phyloP scores from a whole-genome alignment of 2,329 filamentous ascomycete species.

The Graphium sp. region DNA sequence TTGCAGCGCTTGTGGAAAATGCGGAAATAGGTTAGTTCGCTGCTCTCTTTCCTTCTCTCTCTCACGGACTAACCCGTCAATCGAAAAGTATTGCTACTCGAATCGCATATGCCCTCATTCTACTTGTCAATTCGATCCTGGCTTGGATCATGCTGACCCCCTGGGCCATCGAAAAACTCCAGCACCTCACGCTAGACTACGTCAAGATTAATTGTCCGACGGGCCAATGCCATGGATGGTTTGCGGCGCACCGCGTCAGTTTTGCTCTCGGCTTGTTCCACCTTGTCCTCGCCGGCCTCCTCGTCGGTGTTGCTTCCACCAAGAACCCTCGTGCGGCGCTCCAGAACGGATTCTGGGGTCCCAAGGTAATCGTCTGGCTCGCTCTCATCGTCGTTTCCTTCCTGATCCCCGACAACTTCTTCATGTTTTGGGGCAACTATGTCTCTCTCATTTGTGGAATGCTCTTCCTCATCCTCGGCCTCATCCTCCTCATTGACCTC shows the following conservation, averaged over 20 bases:
- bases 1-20: conserved; percentile 91
- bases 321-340: conserved; percentile 75
- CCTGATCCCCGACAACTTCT: conserved; percentile 88
- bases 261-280: conserved; percentile 94
- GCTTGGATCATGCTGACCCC: conserved; percentile 99
- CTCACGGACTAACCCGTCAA: conserved; percentile 8
- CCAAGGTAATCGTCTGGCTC: conserved; percentile 84
- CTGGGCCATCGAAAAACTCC: conserved; percentile 92
- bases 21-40: conserved; percentile 77
- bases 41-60: neutral
- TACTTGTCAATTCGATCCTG: conserved; percentile 89
- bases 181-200: conserved; percentile 85
- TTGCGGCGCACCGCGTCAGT: conserved; percentile 94
- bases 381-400: conserved; percentile 79
- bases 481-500: conserved; percentile 85
- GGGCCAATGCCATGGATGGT: conserved; percentile 85
- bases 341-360: conserved; percentile 98
- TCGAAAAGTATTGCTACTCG: conserved; percentile 70
- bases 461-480: conserved; percentile 80
- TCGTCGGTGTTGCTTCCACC: conserved; percentile 75
- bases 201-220: conserved; percentile 88
- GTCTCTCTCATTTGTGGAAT: conserved; percentile 77
- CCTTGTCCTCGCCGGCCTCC: conserved; percentile 64
- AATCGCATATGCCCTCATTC: conserved; percentile 88
- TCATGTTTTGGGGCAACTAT: conserved; percentile 92